Percentiles rank a stretch among this genome's conserved stretches.
phyloP scores from a whole-genome alignment of 768 basidiomycete species.

The Amanita pseudoporphyria region DNA sequence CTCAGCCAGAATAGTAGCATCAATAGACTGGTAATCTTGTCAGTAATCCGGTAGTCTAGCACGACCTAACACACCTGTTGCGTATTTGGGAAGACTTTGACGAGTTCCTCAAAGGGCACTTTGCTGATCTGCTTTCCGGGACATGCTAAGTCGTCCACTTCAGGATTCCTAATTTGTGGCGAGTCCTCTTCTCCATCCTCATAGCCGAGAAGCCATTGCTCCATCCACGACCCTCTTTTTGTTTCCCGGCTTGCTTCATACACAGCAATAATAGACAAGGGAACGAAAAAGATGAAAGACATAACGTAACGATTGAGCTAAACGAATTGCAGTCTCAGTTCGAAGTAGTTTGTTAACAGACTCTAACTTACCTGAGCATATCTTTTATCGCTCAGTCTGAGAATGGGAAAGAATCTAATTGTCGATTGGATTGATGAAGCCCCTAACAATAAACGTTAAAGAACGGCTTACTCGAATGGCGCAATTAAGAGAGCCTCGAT shows the following conservation, averaged over 20 bases:
- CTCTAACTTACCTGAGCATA: constrained; percentile 51
- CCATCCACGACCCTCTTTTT: constrained; percentile 50
- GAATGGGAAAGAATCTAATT: constrained; percentile 31
- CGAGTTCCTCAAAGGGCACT: constrained; percentile 58
- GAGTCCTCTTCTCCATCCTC: constrained; percentile 44
- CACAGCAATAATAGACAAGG: constrained; percentile 63
- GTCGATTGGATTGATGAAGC: constrained; percentile 18
- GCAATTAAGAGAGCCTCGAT: constrained; percentile 73
- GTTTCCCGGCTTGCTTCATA: constrained; percentile 54
- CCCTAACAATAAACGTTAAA: neutral
- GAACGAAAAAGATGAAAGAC: constrained; percentile 73
- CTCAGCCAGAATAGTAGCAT: constrained; percentile 57
- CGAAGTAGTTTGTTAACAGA: neutral
- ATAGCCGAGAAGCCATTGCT: constrained; percentile 58
- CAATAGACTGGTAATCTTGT: constrained; percentile 45
- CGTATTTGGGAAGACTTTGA: constrained; percentile 67
- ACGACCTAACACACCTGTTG: constrained; percentile 42
- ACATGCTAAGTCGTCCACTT: constrained; percentile 43
- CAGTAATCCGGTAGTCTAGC: constrained; percentile 1
- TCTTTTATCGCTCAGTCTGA: constrained; percentile 33
- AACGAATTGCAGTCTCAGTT: neutral
- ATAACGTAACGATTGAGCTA: constrained; percentile 76
- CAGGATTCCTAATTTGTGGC: constrained; percentile 48
- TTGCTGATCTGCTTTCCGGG: constrained; percentile 57
- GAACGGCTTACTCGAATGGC: constrained; percentile 66